Percentiles rank a stretch among this genome's conserved stretches.
phyloP scores from a whole-genome alignment of 1,284 basidiomycete genomes.

The Acaromyces ingoldii region DNA sequence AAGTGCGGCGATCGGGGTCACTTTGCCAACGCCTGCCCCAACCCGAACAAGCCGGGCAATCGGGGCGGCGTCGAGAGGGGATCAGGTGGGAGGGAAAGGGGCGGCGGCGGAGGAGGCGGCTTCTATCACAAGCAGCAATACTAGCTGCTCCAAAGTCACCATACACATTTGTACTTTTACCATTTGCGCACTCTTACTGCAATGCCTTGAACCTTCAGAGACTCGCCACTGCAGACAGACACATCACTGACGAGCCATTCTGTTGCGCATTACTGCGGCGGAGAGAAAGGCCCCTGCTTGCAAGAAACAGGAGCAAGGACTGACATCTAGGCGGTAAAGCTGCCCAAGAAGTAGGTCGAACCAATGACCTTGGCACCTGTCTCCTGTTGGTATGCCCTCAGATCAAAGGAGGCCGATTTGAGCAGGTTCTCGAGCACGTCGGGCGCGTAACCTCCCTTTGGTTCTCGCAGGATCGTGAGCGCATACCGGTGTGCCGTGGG shows the following conservation, averaged over 20 bases:
- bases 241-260: too few relatives aligned
- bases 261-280: too few relatives aligned
- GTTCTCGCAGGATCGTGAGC: neutral
- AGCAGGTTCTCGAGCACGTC: neutral
- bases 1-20: conserved; percentile 48
- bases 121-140: too few relatives aligned
- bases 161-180: too few relatives aligned
- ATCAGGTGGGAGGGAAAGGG: conserved; percentile 5
- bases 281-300: too few relatives aligned
- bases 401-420: neutral
- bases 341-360: neutral
- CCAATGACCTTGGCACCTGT: neutral
- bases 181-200: too few relatives aligned
- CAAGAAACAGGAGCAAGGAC: too few relatives aligned
- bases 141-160: too few relatives aligned
- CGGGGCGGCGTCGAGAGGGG: conserved; percentile 34
- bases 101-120: neutral
- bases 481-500: neutral
- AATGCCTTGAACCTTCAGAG: too few relatives aligned
- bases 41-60: conserved; percentile 36
- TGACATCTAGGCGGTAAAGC: too few relatives aligned
- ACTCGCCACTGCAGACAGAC: too few relatives aligned
- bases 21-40: conserved; percentile 47
- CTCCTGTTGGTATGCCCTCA: neutral
- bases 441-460: neutral